Percentiles rank a stretch among this genome's conserved stretches.
phyloP scores from a whole-genome alignment of 371 early-diverging fungal species.

The Rhizomucor miehei region DNA sequence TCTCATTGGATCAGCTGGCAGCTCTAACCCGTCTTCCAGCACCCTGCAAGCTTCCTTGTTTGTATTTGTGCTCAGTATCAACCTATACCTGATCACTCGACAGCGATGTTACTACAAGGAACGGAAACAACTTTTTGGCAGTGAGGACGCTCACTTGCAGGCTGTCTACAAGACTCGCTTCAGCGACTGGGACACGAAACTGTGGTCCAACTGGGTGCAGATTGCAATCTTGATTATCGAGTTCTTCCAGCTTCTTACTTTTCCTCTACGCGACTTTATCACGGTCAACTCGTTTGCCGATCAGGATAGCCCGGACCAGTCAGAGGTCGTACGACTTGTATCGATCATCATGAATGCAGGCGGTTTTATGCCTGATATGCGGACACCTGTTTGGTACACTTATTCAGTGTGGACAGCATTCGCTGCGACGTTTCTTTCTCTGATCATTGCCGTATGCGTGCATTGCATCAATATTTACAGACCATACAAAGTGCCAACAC shows the following conservation, averaged over 20 bases:
- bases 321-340: conserved; percentile 21
- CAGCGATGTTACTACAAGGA: conserved; percentile 52
- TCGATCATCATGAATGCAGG: conserved; percentile 39
- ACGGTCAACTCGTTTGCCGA: conserved; percentile 26
- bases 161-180: conserved; percentile 42
- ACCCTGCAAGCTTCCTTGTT: conserved; percentile 49
- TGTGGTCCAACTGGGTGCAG: conserved; percentile 59
- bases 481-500: conserved; percentile 40
- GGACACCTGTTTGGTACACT: conserved; percentile 49
- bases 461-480: conserved; percentile 36
- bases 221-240: conserved; percentile 57
- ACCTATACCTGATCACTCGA: conserved; percentile 48
- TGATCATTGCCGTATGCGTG: conserved; percentile 29
- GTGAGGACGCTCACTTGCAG: conserved; percentile 38
- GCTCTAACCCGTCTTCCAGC: conserved; percentile 5
- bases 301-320: conserved; percentile 7
- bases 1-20: conserved; percentile 28
- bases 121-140: conserved; percentile 37
- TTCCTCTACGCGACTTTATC: conserved; percentile 55
- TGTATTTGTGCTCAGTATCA: conserved; percentile 51
- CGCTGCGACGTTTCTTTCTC: conserved; percentile 22
- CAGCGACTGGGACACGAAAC: conserved; percentile 34
- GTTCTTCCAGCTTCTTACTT: conserved; percentile 55
- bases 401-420: conserved; percentile 49
- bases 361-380: conserved; percentile 49